Evolutionary conservation across 2,329 filamentous ascomycete genomes (phyloP), one percentile per base, ranked within the genome.

Genomic region (Trichoderma hamatum): DNA sequence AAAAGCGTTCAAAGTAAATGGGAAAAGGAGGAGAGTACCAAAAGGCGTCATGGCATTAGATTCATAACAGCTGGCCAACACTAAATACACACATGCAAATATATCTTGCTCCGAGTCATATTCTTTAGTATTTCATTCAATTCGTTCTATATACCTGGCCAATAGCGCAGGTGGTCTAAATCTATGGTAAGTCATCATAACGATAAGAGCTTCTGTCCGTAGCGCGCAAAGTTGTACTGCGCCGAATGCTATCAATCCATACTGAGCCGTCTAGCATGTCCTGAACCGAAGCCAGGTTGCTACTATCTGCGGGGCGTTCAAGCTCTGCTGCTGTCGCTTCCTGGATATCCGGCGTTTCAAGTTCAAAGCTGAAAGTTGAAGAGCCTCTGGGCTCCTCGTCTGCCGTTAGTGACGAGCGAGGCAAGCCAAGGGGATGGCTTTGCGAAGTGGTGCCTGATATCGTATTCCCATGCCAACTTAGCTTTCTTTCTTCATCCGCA

Each of bases 171-270:
- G 5, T 11, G 19, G 30, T 30, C 10, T 34, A 49, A 49, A 10
- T 21, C 13, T 46, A 77, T 34, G 71, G 72, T 30, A 75, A 69
- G 64, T 76, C 76, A 16, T 74, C 76, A 36, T 78, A 77, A 58
- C 76, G 73, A 49, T 77, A 76, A 66, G 80, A 78, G 49, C 76
- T 76, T 62, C 77, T 75, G 28, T 82, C 78, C 16, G 82, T 81
- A 72, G 80, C 82, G 63, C 82, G 82, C 65, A 86, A 86, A 65
- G 94, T 97, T 74, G 96, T 93, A 81, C 93, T 97, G 71, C 93
- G 87, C 72, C 94, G 86, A 72, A 97, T 94, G 83, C 92, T 97
- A 81, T 97, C 93, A 63, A 95, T 92, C 95, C 95, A 98, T 19
- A 92, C 90, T 21, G 93, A 96, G 75, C 95, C 92, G 75, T 96